Base-by-base conservation (phyloP, 495 filamentous ascomycete genomes). In the Staphylotrichum longicolle region DNA sequence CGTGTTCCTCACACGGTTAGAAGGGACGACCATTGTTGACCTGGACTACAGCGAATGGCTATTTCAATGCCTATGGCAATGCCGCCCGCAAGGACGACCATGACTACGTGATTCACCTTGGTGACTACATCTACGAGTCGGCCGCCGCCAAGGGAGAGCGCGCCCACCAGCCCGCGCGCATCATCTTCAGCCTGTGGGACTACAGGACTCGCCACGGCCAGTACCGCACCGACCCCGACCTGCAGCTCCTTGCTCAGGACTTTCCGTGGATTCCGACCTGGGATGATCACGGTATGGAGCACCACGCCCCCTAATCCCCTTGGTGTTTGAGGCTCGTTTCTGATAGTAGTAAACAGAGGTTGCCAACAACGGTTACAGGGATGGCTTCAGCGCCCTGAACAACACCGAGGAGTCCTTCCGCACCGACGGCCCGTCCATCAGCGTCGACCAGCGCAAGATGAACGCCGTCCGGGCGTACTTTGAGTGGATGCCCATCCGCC, bases 381-480 rank as follows among this genome's bases (percentile, higher is more conserved):
- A 78, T 54, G 85, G 85, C 20, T 77, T 70, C 12, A 70, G 78
- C 8, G 69, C 80, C 20, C 69, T 87, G 53, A 85, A 83, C 70
- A 86, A 88, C 72, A 85, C 83, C n/a, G 86, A 87, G 60, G 74
- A 81, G 3, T 84, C 83, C 0, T 88, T 87, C 69, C 70, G 85
- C 48, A 67, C 74, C 46, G 80, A 83, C 52, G 85, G 84, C 2
- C 59, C 60, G 4, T 82, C 83, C 20, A 77, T 87, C 37, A 78
- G 78, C 49, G 82, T 87, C 49, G 85, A 87, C 54, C 85, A 87
- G 68, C 78, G 85, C 54, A 86, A 85, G 71, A 84, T 87, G 79
- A 86, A 88, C 60, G 86, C 84, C 6, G 85, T 87, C 9, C 74
- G 85, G 20, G 85, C 85, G 1, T 87, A 87, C 68, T 88, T 87